Percentiles rank a stretch among this genome's conserved stretches.
These are phyloP conservation scores for Diaporthe caulivora DNA, from an alignment of 2,329 filamentous ascomycete genomes.

Conservation along the genomic window DNA sequence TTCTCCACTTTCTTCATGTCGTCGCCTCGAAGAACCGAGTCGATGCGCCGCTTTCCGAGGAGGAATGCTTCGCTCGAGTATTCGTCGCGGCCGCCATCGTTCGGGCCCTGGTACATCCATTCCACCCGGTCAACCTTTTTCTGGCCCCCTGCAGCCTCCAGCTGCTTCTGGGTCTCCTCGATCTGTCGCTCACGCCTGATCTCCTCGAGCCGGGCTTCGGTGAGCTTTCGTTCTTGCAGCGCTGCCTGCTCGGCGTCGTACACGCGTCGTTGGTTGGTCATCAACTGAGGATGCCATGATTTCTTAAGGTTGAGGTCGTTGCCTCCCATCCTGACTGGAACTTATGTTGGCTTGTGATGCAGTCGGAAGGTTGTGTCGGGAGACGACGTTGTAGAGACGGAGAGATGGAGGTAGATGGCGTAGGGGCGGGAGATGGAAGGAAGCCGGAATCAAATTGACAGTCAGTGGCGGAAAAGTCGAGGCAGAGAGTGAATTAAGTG, in stretches of 20 bases:
- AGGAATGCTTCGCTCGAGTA: constrained; percentile 96
- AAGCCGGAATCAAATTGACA: not conserved
- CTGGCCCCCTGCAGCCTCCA: constrained; percentile 87
- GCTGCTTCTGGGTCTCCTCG: constrained; percentile 89
- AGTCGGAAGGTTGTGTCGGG: not conserved
- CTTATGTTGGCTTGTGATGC: not conserved
- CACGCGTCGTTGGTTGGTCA: constrained; percentile 90
- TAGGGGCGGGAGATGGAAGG: not conserved
- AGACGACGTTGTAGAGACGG: not conserved
- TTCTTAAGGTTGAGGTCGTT: constrained; percentile 96
- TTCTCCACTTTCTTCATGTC: constrained; percentile 88
- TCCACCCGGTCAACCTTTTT: constrained; percentile 88
- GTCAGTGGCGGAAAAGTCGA: constrained; percentile 36
- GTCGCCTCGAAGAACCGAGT: constrained; percentile 82
- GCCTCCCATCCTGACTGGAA: constrained; percentile 76
- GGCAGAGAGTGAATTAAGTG: not conserved
- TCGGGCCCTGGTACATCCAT: constrained; percentile 97
- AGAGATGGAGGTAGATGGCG: not conserved
- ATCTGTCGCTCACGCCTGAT: constrained; percentile 93
- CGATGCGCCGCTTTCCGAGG: constrained; percentile 91
- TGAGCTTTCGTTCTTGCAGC: constrained; percentile 93
- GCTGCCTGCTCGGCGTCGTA: constrained; percentile 94
- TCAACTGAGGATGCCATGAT: constrained; percentile 91
- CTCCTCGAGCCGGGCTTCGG: constrained; percentile 91
- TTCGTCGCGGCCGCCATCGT: constrained; percentile 77